A percentile compares a stretch with the other conserved stretches of the same genome.
Conservation (phyloP, 176 grass and related monocot genomes). For the Carex scoparia region DNA sequence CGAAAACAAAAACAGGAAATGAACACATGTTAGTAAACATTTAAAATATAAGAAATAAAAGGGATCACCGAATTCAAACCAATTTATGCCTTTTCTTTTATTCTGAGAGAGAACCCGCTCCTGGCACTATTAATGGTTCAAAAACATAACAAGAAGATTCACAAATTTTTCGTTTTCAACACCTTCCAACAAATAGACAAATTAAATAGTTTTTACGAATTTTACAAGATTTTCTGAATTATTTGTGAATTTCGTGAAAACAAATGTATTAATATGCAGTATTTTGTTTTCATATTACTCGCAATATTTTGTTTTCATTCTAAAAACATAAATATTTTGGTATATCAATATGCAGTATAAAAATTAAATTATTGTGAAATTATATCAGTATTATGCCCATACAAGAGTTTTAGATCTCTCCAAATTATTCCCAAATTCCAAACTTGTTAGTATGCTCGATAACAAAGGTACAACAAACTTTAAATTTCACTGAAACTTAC, state of each 20-base stretch:
- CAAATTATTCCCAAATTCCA: too few species aligned
- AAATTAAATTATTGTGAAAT: not conserved
- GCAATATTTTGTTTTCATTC: not conserved
- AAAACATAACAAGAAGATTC: not conserved
- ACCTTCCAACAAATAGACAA: not conserved
- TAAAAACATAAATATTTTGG: not conserved
- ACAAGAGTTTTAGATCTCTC: not conserved
- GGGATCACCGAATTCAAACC: not conserved
- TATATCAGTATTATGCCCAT: not conserved
- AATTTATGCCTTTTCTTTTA: not conserved
- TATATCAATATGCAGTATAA: not conserved
- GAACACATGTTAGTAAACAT: not conserved
- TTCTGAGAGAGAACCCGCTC: not conserved
- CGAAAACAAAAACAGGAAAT: not conserved
- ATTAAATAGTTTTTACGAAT: not conserved
- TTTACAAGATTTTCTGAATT: not conserved
- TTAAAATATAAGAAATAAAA: not conserved
- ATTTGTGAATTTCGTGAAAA: too few species aligned
- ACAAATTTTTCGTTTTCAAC: not conserved
- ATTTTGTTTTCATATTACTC: not conserved
- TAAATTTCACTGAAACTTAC: constrained; percentile 32
- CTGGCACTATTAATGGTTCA: not conserved
- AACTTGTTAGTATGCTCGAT: not conserved
- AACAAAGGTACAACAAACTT: not conserved
- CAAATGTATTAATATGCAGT: not conserved